Percentiles rank a stretch among this genome's conserved stretches.
Conservation (phyloP, 352 stramenopile genomes). For the Phytophthora pisi region DNA sequence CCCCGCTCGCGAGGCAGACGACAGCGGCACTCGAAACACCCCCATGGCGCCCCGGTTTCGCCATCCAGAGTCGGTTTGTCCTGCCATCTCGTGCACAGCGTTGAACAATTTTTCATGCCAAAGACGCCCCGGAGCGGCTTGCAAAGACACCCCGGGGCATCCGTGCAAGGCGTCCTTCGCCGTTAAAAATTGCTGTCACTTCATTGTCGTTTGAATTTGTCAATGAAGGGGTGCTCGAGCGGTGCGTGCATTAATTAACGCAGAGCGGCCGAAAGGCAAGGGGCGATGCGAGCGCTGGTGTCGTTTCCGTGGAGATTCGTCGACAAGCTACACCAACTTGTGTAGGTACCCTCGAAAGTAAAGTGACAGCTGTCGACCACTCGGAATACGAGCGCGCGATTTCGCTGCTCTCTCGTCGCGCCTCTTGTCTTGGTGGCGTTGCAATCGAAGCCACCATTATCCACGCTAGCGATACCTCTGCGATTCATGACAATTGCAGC, state of each 20-base stretch:
- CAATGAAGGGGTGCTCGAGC: no score
- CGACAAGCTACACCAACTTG: neutral
- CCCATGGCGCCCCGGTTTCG: neutral
- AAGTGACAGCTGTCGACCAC: constrained; percentile 17
- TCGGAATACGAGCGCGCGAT: constrained; percentile 8
- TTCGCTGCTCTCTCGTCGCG: constrained; percentile 15
- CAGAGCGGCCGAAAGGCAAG: neutral
- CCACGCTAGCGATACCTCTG: constrained; percentile 1
- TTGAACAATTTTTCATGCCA: constrained; percentile 13
- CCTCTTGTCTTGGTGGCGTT: constrained; percentile 6
- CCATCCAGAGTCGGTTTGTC: constrained; percentile 13
- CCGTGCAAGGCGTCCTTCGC: neutral
- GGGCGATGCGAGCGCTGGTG: constrained; percentile 4
- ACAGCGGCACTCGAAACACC: neutral
- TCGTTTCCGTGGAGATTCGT: neutral
- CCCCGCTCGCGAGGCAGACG: constrained; percentile 1
- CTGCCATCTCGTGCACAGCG: neutral
- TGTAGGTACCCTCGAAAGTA: no score
- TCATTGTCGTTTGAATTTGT: no score
- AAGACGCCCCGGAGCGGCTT: neutral
- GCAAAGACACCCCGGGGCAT: neutral
- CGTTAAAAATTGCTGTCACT: no score
- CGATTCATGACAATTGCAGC: neutral
- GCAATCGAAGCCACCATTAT: constrained; percentile 27
- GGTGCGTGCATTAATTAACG: no score